Evolutionary conservation across 495 filamentous ascomycete species (phyloP).

Genomic region (Hyaloscypha bicolor): DNA sequence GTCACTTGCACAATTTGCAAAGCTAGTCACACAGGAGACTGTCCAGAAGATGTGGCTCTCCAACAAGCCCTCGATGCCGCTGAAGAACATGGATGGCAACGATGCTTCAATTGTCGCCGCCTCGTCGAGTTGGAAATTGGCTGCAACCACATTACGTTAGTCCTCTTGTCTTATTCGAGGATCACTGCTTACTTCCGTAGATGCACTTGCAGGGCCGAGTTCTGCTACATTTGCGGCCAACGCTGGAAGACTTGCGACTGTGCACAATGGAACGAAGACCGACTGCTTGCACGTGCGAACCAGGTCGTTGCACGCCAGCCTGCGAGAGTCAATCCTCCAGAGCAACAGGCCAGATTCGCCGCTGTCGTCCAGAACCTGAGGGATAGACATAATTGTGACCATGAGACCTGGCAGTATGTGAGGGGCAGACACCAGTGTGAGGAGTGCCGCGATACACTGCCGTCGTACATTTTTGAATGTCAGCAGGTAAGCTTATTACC

Average conservation of each 20-base stretch:
- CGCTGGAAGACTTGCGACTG: constrained; percentile 55
- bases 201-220: constrained; percentile 52
- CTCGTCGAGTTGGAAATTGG: constrained; percentile 28
- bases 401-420: constrained; percentile 4
- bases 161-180: constrained; percentile 53
- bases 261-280: constrained; percentile 39
- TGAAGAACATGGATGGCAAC: constrained; percentile 29
- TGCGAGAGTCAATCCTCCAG: neutral
- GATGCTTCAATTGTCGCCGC: constrained; percentile 29
- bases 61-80: constrained; percentile 25
- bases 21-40: constrained; percentile 21
- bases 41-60: constrained; percentile 23
- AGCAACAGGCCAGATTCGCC: neutral
- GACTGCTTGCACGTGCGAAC: constrained; percentile 14
- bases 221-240: constrained; percentile 56
- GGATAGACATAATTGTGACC: constrained; percentile 9
- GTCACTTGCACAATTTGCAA: constrained; percentile 45
- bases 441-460: constrained; percentile 6
- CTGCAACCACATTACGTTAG: constrained; percentile 34
- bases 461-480: constrained; percentile 16
- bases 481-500: neutral
- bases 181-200: constrained; percentile 27
- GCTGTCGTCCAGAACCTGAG: neutral
- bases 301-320: constrained; percentile 24
- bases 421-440: constrained; percentile 8